These are phyloP conservation scores for Penicillium sp. DNA, from an alignment of 2,329 filamentous ascomycete genomes.

Conservation along the genomic window DNA sequence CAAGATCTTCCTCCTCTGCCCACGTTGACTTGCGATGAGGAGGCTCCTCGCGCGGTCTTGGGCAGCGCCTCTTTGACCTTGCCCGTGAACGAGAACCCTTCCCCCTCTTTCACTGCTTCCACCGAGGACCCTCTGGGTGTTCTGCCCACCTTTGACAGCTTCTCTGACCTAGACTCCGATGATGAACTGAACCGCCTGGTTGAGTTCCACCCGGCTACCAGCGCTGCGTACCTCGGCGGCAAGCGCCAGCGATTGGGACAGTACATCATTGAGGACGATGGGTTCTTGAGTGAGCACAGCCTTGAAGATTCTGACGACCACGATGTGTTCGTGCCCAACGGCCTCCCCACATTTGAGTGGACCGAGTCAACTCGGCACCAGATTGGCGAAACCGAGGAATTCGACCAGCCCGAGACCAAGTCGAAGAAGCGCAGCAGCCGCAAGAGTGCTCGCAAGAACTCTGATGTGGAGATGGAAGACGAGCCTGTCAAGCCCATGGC, in stretches of 20 bases:
- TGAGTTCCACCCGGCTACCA: slow-evolving; percentile 57
- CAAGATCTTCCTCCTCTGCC: slow-evolving; percentile 58
- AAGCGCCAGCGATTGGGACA: slow-evolving; percentile 70
- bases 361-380: slow-evolving; percentile 27
- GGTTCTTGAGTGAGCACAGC: slow-evolving; percentile 69
- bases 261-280: slow-evolving; percentile 68
- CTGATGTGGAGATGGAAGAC: slow-evolving; percentile 43
- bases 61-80: slow-evolving; percentile 33
- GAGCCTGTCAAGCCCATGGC: slow-evolving; percentile 32
- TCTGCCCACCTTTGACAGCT: slow-evolving; percentile 71
- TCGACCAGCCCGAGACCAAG: slow-evolving; percentile 42
- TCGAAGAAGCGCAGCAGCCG: slow-evolving; percentile 43
- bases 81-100: slow-evolving; percentile 33
- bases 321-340: slow-evolving; percentile 54
- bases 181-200: slow-evolving; percentile 77
- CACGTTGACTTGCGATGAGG: slow-evolving; percentile 46
- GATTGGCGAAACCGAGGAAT: slow-evolving; percentile 39
- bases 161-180: slow-evolving; percentile 85
- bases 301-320: slow-evolving; percentile 70
- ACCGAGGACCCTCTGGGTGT: slow-evolving; percentile 49
- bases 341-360: slow-evolving; percentile 57
- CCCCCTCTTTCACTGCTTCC: slow-evolving; percentile 37
- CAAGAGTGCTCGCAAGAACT: slow-evolving; percentile 41
- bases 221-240: slow-evolving; percentile 54
- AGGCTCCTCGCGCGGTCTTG: slow-evolving; percentile 33